Conservation (phyloP, 805 yeast genomes). For the Clavispora asparagi region DNA sequence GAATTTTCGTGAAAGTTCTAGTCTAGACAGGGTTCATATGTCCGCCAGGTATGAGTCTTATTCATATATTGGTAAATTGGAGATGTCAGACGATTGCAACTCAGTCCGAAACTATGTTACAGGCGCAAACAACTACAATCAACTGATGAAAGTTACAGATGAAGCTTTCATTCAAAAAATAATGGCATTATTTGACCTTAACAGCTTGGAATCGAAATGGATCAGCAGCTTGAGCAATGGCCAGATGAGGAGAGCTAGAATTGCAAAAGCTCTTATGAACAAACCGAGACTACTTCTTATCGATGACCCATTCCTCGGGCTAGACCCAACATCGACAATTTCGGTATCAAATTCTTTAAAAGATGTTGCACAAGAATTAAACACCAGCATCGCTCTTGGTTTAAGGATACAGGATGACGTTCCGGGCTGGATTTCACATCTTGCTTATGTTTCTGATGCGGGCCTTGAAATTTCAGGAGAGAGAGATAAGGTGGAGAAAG, state of each 20-base stretch:
- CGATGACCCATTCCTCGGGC: constrained; percentile 90
- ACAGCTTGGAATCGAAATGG: constrained; percentile 63
- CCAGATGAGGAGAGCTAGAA: constrained; percentile 83
- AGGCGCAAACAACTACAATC: constrained; percentile 49
- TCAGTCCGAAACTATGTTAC: constrained; percentile 52
- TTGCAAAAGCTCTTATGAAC: constrained; percentile 67
- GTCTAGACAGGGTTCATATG: constrained; percentile 55
- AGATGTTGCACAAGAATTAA: constrained; percentile 24
- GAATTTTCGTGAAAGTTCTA: constrained; percentile 31
- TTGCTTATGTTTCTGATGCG: constrained; percentile 54
- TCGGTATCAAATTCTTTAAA: constrained; percentile 53
- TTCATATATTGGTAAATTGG: constrained; percentile 58
- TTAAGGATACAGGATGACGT: constrained; percentile 67
- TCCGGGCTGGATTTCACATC: constrained; percentile 76
- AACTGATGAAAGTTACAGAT: constrained; percentile 26
- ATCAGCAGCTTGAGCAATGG: constrained; percentile 88
- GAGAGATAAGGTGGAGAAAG: constrained; percentile 18
- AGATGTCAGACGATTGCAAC: constrained; percentile 57
- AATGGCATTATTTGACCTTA: constrained; percentile 48
- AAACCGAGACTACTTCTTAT: constrained; percentile 64
- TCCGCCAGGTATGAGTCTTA: constrained; percentile 87
- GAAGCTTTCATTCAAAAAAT: constrained; percentile 35
- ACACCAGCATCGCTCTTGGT: constrained; percentile 66
- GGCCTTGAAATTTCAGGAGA: constrained; percentile 49
- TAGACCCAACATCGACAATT: constrained; percentile 69